phyloP scores from a whole-genome alignment of 1,284 basidiomycete genomes.

The Sporisorium reilianum region DNA sequence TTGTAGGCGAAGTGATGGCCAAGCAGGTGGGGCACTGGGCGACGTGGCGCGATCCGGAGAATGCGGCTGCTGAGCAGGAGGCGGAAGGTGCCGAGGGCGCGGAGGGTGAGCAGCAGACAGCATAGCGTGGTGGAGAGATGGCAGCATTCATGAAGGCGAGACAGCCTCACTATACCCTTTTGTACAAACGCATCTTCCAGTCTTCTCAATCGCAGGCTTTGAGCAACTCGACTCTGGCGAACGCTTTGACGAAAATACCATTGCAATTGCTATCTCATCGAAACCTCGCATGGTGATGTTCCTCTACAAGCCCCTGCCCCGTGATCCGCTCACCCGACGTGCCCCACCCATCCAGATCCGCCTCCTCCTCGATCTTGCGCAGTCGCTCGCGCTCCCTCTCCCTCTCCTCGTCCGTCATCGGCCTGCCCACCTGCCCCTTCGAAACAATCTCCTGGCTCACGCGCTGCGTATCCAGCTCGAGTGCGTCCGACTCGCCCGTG shows the following conservation, averaged over 20 bases:
- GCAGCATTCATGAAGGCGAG: neutral
- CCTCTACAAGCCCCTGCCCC: slow-evolving; percentile 44
- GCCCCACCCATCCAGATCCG: slow-evolving; percentile 53
- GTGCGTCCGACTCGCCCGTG: slow-evolving; percentile 42
- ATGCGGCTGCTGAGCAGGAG: neutral
- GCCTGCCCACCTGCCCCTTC: neutral
- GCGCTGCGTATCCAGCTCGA: slow-evolving; percentile 46
- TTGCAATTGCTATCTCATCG: neutral
- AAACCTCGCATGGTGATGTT: slow-evolving; percentile 32
- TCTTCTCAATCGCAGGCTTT: too few species aligned
- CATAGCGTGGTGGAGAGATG: neutral
- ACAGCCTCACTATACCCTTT: slow-evolving; percentile 14
- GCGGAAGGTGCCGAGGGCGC: neutral
- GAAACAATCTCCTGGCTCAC: slow-evolving; percentile 41
- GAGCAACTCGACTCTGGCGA: too few species aligned
- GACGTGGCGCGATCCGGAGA: slow-evolving; percentile 56
- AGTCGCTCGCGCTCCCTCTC: slow-evolving; percentile 42
- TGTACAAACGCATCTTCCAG: too few species aligned
- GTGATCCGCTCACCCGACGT: slow-evolving; percentile 39
- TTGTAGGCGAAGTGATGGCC: slow-evolving; percentile 58
- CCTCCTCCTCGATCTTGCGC: slow-evolving; percentile 54
- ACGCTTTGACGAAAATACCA: neutral
- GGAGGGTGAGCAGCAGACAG: neutral
- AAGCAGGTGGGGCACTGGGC: slow-evolving; percentile 63
- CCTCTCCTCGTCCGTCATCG: slow-evolving; percentile 28